Evolutionary conservation across 371 early-diverging fungal genomes (phyloP).

Genomic region (Phascolomyces articulosus): DNA sequence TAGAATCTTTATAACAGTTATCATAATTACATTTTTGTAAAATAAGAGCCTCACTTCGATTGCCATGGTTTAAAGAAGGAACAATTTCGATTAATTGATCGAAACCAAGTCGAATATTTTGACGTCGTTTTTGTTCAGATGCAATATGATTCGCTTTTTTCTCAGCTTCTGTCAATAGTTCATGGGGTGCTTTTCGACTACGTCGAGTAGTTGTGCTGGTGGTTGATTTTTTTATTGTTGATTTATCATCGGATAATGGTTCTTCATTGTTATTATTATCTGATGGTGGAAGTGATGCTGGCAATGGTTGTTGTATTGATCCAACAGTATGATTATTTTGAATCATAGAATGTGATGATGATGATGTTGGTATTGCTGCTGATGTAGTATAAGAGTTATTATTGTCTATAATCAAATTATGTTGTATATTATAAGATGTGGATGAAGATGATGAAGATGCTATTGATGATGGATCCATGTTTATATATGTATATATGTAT

Average conservation of each 20-base stretch:
- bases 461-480: not conserved
- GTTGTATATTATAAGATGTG: not conserved
- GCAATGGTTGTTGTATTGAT: no score
- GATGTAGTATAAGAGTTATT: not conserved
- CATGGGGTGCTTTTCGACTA: conserved; percentile 54
- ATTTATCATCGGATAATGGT: not conserved
- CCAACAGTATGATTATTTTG: no score
- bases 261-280: not conserved
- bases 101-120: conserved; percentile 84
- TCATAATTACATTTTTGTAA: conserved; percentile 57
- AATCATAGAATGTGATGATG: no score
- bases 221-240: not conserved
- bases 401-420: not conserved
- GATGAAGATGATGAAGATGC: not conserved
- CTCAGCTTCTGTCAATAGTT: conserved; percentile 89
- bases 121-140: conserved; percentile 89
- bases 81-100: conserved; percentile 83
- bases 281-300: no score
- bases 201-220: conserved; percentile 22
- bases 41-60: conserved; percentile 61
- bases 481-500: not conserved
- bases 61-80: conserved; percentile 69
- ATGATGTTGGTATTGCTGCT: no score
- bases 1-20: no score
- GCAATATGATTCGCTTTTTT: conserved; percentile 96